Percentiles rank a stretch among this genome's conserved stretches.
phyloP scores from a whole-genome alignment of 2,329 filamentous ascomycete genomes.

The Scedosporium aurantiacum region DNA sequence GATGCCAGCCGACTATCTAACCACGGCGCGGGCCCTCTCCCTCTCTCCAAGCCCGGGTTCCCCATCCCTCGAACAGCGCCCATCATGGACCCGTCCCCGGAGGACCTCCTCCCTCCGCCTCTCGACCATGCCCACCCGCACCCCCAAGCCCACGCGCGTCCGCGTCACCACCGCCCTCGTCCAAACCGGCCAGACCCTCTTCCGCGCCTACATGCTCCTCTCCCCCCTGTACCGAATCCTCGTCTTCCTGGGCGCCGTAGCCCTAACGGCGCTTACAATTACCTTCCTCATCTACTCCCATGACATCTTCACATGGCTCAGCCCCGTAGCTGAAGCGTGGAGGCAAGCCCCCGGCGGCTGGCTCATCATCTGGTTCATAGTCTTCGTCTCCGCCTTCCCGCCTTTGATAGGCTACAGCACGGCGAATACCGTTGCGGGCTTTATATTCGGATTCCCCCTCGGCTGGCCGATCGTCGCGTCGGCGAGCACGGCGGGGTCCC shows the following conservation, averaged over 20 bases:
- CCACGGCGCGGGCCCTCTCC: constrained; percentile 37
- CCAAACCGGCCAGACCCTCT: constrained; percentile 28
- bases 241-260: constrained; percentile 37
- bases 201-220: constrained; percentile 43
- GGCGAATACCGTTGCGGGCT: constrained; percentile 43
- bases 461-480: constrained; percentile 77
- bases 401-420: constrained; percentile 82
- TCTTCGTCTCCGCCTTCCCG: constrained; percentile 71
- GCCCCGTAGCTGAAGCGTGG: constrained; percentile 66
- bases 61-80: constrained; percentile 15
- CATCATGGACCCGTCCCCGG: constrained; percentile 26
- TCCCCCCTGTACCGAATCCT: constrained; percentile 51
- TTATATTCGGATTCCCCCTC: constrained; percentile 43
- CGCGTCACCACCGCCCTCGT: background rate
- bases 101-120: constrained; percentile 24
- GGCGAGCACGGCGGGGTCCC: constrained; percentile 68
- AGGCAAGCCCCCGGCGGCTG: constrained; percentile 61
- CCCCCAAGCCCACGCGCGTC: constrained; percentile 7
- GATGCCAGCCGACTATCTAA: constrained; percentile 42
- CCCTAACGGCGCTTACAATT: constrained; percentile 45
- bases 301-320: constrained; percentile 64
- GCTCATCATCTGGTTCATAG: constrained; percentile 62
- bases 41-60: constrained; percentile 24
- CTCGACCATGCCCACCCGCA: constrained; percentile 28
- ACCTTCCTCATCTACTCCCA: constrained; percentile 70